Conservation (phyloP, 768 basidiomycete genomes). For the Trametes cingulata region DNA sequence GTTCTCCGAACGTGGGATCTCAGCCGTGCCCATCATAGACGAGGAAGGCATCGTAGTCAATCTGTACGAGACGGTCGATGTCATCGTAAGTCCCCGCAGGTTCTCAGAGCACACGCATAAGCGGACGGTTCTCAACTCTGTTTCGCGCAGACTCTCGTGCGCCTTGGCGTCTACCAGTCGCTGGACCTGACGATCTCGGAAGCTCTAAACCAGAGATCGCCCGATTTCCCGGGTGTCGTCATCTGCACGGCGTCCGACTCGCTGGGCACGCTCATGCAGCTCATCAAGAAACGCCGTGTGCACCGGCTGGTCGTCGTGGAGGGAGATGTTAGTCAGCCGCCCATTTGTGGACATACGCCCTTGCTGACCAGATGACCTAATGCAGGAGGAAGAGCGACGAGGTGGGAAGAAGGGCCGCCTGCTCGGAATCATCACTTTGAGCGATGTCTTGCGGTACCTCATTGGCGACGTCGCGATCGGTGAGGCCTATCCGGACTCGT, state of each 20-base stretch:
- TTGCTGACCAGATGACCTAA: neutral
- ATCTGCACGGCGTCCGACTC: constrained; percentile 94
- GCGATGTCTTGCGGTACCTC: constrained; percentile 84
- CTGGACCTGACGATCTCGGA: constrained; percentile 92
- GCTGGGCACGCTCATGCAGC: constrained; percentile 82
- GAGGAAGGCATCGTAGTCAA: constrained; percentile 92
- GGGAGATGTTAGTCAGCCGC: constrained; percentile 63
- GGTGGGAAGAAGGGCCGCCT: constrained; percentile 84
- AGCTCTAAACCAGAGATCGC: constrained; percentile 87
- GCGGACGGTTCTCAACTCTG: neutral
- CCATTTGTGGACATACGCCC: neutral
- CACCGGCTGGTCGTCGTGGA: constrained; percentile 96
- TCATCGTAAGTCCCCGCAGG: constrained; percentile 68
- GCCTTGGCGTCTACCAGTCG: constrained; percentile 92
- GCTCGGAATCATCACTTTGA: constrained; percentile 84
- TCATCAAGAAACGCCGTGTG: constrained; percentile 91
- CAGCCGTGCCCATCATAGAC: constrained; percentile 95
- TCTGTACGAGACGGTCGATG: constrained; percentile 98
- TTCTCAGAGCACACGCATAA: neutral
- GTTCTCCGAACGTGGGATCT: constrained; percentile 95
- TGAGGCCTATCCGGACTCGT: constrained; percentile 10
- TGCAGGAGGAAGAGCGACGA: constrained; percentile 74
- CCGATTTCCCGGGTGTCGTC: constrained; percentile 96
- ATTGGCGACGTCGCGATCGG: constrained; percentile 60
- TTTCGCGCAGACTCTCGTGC: constrained; percentile 77